A percentile compares a stretch with the other conserved stretches of the same genome.
Evolutionary conservation across 2,329 filamentous ascomycete species (phyloP).

Genomic region (Drechslerella stenobrocha): DNA sequence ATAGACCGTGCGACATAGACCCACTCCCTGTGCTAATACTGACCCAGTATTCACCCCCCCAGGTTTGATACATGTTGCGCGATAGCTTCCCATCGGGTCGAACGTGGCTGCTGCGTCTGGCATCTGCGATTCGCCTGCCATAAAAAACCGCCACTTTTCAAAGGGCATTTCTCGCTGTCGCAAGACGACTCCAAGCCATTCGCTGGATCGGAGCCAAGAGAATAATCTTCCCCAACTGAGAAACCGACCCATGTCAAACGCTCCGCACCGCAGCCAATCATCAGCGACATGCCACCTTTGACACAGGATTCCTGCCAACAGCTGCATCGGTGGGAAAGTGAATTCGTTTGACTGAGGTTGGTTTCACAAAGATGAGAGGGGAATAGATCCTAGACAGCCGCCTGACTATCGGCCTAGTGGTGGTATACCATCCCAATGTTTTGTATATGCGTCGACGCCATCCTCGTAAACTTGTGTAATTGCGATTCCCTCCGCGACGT

Average conservation of each 20-base stretch:
- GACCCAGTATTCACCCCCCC: too few relatives aligned
- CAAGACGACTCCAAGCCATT: conserved; percentile 12
- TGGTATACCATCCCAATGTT: background rate
- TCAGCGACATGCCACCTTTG: conserved; percentile 45
- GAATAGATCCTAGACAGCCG: conserved; percentile 14
- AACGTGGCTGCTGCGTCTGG: conserved; percentile 15
- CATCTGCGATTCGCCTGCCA: conserved; percentile 11
- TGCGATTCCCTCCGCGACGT: too few relatives aligned
- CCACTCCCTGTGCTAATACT: too few relatives aligned
- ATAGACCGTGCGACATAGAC: too few relatives aligned
- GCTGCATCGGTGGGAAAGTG: conserved; percentile 29
- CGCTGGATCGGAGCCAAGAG: conserved; percentile 25
- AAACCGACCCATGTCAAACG: conserved; percentile 28
- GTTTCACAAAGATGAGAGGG: conserved; percentile 43
- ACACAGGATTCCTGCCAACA: conserved; percentile 18
- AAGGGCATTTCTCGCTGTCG: conserved; percentile 28
- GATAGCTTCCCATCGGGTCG: too few relatives aligned
- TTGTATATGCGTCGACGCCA: too few relatives aligned
- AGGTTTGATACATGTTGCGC: too few relatives aligned
- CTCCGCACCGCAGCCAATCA: conserved; percentile 37
- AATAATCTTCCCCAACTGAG: conserved; percentile 6
- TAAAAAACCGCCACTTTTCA: conserved; percentile 21
- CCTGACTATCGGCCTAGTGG: conserved; percentile 21
- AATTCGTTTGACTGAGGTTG: conserved; percentile 23
- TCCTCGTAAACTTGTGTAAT: too few relatives aligned